These are phyloP conservation scores for Raffaelea ambrosiae DNA, from an alignment of 2,329 filamentous ascomycete species.

Conservation along the genomic window DNA sequence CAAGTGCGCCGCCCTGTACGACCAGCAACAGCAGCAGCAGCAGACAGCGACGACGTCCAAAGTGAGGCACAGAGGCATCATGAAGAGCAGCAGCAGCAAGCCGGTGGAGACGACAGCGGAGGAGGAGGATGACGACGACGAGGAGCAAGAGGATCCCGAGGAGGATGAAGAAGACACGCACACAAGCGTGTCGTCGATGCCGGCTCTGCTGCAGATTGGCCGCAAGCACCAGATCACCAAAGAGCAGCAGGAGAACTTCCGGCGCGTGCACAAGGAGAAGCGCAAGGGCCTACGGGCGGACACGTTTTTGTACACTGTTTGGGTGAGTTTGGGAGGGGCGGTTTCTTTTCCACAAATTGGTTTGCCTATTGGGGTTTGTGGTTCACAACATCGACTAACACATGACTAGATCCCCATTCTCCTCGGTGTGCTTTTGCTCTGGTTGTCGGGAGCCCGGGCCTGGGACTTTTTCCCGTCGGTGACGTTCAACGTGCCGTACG, in stretches of 20 bases:
- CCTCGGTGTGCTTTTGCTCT: conserved; percentile 13
- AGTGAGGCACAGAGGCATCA: neutral
- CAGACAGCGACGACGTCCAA: neutral
- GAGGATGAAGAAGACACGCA: conserved; percentile 11
- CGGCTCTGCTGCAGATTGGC: conserved; percentile 47
- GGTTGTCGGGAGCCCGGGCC: conserved; percentile 11
- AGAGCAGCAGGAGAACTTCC: conserved; percentile 56
- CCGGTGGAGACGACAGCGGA: conserved; percentile 20
- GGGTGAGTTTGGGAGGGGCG: conserved; percentile 36
- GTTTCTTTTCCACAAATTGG: neutral
- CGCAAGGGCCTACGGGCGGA: conserved; percentile 56
- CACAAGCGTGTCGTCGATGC: conserved; percentile 13
- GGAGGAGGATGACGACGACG: conserved; percentile 10
- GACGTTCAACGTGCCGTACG: conserved; percentile 13
- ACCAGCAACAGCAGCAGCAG: conserved; percentile 17
- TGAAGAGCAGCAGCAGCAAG: conserved; percentile 16
- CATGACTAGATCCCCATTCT: conserved; percentile 12
- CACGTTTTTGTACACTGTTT: conserved; percentile 59
- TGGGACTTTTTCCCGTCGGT: conserved; percentile 12
- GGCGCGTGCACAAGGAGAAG: conserved; percentile 52
- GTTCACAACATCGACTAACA: too few species aligned
- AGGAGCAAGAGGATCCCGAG: conserved; percentile 23
- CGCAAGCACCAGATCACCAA: conserved; percentile 55
- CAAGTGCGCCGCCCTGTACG: conserved; percentile 47
- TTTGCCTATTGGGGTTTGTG: too few species aligned